Base-by-base conservation (phyloP, 2,329 filamentous ascomycete species). In the Orbilia brochopaga region DNA sequence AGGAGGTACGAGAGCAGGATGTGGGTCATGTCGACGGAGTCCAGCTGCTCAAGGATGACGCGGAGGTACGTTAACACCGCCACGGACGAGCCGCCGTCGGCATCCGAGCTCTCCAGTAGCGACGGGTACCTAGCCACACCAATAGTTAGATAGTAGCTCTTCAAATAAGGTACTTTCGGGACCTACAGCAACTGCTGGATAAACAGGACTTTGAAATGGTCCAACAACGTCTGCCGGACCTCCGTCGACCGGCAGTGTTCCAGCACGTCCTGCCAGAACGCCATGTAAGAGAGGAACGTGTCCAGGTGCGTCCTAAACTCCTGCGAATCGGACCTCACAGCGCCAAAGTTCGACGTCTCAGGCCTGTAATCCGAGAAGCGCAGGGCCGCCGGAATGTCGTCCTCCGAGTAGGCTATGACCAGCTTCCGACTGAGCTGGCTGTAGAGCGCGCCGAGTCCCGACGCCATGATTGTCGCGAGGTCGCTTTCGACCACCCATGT, bases 401-500 rank as follows among this genome's bases (percentile, higher is more conserved):
- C 86, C 8, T 87, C 81, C n/a, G 86, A 84, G 78, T 92, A 87
- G 73, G 92, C 85, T 74, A 96, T 88, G 59, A 93, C 90, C 70
- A 95, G 83, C 81, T 96, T 92, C 73, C 90, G 84, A 79, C 86
- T 88, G 69, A 89, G 80, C 76, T 89, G 86, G 76, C 87, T 89
- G 79, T 89, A 89, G 77, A 83, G 85, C 8, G 87, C 94, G 15
- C 94, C 94, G 0, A 99, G 81, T 0, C 94, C 94, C 0, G 92
- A 97, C 2, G 94, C 94, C 94, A 99, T 97, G 74, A 97, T 83
- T 0, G 94, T 97, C 11, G 94, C 94, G 58, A 99, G 83, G 78
- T 99, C 94, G 79, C 93, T 97, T 78, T 96, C 92, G 52, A 97
- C 91, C 74, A 99, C 90, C 94, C 94, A 99, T 77, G 91, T 90